phyloP scores from a whole-genome alignment of 176 grass and related monocot genomes.

The Tillandsia leiboldiana region DNA sequence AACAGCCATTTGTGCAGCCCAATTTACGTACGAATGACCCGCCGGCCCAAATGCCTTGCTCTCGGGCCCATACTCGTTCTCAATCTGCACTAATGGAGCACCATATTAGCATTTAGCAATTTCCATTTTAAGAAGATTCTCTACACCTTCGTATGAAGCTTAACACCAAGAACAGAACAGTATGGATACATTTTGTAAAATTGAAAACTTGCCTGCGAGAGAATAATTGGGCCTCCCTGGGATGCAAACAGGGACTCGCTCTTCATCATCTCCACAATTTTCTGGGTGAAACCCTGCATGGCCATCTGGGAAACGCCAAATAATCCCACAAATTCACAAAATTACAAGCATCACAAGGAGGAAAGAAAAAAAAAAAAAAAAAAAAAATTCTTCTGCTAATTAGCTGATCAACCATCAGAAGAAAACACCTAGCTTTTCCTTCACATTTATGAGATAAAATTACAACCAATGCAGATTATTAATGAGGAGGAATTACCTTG shows the following conservation, averaged over 20 bases:
- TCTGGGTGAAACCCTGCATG: conserved; percentile 93
- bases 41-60: conserved; percentile 68
- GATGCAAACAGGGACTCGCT: conserved; percentile 87
- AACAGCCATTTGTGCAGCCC: conserved; percentile 90
- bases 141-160: neutral
- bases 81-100: conserved; percentile 57
- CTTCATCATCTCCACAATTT: conserved; percentile 92
- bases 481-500: conserved; percentile 40
- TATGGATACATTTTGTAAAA: neutral
- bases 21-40: conserved; percentile 77
- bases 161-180: neutral
- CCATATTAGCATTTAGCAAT: neutral
- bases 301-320: conserved; percentile 47
- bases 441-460: neutral
- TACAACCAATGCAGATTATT: conserved; percentile 3
- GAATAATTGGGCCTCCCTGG: conserved; percentile 94
- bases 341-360: neutral
- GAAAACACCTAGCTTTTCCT: neutral
- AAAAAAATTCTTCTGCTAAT: neutral
- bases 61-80: conserved; percentile 96
- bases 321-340: neutral
- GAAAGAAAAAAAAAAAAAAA: too few relatives aligned
- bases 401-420: neutral
- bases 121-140: neutral
- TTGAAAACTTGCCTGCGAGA: conserved; percentile 71